Evolutionary conservation across 2,329 filamentous ascomycete species (phyloP).

Genomic region (Penicillium sp.): DNA sequence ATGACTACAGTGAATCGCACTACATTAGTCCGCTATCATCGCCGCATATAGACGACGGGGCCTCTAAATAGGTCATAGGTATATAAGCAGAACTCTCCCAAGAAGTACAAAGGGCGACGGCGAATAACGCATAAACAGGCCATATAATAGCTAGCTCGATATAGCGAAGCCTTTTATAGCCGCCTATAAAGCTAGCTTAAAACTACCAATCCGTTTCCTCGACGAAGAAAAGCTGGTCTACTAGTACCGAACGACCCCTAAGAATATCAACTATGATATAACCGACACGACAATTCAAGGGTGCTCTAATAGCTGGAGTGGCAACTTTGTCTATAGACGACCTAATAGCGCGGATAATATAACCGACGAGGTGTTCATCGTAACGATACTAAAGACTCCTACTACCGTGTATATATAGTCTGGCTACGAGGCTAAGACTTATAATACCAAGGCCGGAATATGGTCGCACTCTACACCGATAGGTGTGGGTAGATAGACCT

Average conservation of each 20-base stretch:
- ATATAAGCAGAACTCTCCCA: slow-evolving; percentile 33
- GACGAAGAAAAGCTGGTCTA: slow-evolving; percentile 51
- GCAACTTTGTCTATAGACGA: slow-evolving; percentile 52
- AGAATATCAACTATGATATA: slow-evolving; percentile 47
- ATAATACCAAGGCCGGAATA: slow-evolving; percentile 45
- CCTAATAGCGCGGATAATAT: slow-evolving; percentile 52
- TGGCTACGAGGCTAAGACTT: slow-evolving; percentile 42
- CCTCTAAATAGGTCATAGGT: slow-evolving; percentile 50
- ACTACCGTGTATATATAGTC: slow-evolving; percentile 48
- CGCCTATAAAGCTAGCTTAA: slow-evolving; percentile 50
- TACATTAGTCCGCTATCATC: slow-evolving; percentile 51
- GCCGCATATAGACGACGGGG: slow-evolving; percentile 34
- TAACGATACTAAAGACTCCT: slow-evolving; percentile 47
- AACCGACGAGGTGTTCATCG: slow-evolving; percentile 52
- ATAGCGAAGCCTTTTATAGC: slow-evolving; percentile 54
- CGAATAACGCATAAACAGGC: slow-evolving; percentile 27
- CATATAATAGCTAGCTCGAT: slow-evolving; percentile 53
- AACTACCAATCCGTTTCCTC: slow-evolving; percentile 37
- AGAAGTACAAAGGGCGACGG: neutral
- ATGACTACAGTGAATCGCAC: slow-evolving; percentile 51
- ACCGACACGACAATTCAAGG: slow-evolving; percentile 50
- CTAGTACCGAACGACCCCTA: slow-evolving; percentile 55
- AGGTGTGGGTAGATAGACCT: slow-evolving; percentile 48
- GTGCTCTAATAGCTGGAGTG: slow-evolving; percentile 45
- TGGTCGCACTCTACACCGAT: slow-evolving; percentile 46